phyloP scores from a whole-genome alignment of 2,329 filamentous ascomycete species.

The Calonectria ilicicola region DNA sequence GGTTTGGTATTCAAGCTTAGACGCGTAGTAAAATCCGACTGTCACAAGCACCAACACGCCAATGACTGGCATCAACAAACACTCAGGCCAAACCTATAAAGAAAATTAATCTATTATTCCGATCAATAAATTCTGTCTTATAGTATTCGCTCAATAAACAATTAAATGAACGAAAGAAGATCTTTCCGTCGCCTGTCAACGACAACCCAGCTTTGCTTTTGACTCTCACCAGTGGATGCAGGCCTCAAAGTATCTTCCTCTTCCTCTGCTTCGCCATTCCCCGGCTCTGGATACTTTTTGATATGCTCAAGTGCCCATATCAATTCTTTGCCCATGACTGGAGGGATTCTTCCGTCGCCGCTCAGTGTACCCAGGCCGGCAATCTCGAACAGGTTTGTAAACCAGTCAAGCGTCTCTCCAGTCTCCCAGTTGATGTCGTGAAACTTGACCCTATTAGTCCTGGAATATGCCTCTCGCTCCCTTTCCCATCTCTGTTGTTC shows the following conservation, averaged over 20 bases:
- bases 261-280: slow-evolving; percentile 23
- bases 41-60: too few species aligned
- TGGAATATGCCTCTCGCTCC: slow-evolving; percentile 47
- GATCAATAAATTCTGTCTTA: too few species aligned
- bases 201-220: slow-evolving; percentile 27
- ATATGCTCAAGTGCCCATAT: slow-evolving; percentile 62
- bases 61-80: too few species aligned
- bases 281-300: slow-evolving; percentile 59
- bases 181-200: slow-evolving; percentile 22
- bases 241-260: neutral
- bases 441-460: slow-evolving; percentile 54
- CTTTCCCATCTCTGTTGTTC: slow-evolving; percentile 62
- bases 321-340: slow-evolving; percentile 55
- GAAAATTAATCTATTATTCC: too few species aligned
- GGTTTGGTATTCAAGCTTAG: too few species aligned
- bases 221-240: neutral
- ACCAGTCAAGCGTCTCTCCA: slow-evolving; percentile 62
- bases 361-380: slow-evolving; percentile 61
- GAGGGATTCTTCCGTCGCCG: slow-evolving; percentile 61
- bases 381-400: slow-evolving; percentile 59
- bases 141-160: too few species aligned
- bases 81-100: too few species aligned
- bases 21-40: too few species aligned
- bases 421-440: slow-evolving; percentile 66
- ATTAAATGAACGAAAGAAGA: slow-evolving; percentile 22